These are phyloP conservation scores for Russula ochroleuca DNA, from an alignment of 768 basidiomycete species.

Conservation along the genomic window DNA sequence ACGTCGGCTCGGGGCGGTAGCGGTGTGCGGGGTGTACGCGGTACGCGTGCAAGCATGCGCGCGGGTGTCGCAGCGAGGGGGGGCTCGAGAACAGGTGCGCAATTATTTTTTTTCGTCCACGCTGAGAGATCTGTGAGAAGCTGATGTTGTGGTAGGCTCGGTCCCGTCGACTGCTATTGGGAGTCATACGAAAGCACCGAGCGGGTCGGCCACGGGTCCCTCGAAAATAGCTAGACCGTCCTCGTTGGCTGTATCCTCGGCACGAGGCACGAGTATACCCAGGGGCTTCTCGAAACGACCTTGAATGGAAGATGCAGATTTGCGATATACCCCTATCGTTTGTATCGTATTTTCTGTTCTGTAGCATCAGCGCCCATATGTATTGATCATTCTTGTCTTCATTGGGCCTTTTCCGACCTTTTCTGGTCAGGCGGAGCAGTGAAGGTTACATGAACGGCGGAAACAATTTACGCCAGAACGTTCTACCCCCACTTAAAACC, in stretches of 20 bases:
- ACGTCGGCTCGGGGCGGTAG: slow-evolving; percentile 38
- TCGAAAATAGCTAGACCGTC: slow-evolving; percentile 20
- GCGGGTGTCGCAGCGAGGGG: slow-evolving; percentile 37
- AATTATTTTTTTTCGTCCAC: neutral
- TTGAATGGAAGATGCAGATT: slow-evolving; percentile 10
- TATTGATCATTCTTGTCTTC: neutral
- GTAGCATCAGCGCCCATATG: neutral
- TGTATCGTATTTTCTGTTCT: slow-evolving; percentile 14
- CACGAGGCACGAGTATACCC: slow-evolving; percentile 18
- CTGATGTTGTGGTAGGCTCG: neutral
- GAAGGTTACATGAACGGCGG: neutral
- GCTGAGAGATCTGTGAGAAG: neutral
- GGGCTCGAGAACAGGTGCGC: slow-evolving; percentile 18
- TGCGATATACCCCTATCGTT: slow-evolving; percentile 3
- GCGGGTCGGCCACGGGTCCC: slow-evolving; percentile 1
- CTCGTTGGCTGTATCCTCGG: slow-evolving; percentile 19
- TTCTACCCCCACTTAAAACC: neutral
- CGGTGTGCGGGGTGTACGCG: slow-evolving; percentile 65
- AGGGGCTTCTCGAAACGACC: slow-evolving; percentile 18
- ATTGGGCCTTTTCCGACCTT: neutral
- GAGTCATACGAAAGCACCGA: slow-evolving; percentile 7
- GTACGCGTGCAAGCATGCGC: slow-evolving; percentile 62
- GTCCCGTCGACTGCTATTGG: slow-evolving; percentile 1
- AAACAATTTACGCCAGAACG: neutral
- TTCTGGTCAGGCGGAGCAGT: neutral